phyloP scores from a whole-genome alignment of 306 rosid species.

The Cyclanthera cordifolia region DNA sequence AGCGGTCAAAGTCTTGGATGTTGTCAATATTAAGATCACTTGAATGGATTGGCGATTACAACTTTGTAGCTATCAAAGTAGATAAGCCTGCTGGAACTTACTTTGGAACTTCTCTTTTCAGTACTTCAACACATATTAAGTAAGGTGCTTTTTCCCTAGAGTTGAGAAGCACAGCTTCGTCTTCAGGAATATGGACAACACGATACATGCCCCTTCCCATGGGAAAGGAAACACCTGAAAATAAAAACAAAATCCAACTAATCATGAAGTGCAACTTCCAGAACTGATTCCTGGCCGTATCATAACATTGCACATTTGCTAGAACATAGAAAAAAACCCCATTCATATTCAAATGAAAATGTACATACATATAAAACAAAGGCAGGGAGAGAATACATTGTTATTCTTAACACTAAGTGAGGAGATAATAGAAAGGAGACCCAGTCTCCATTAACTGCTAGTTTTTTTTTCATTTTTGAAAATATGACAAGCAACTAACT shows the following conservation, averaged over 20 bases:
- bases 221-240: slow-evolving; percentile 81
- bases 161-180: slow-evolving; percentile 93
- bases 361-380: not conserved
- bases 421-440: not conserved
- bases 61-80: not conserved
- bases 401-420: not conserved
- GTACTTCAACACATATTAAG: slow-evolving; percentile 75
- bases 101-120: slow-evolving; percentile 84
- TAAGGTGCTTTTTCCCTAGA: slow-evolving; percentile 99
- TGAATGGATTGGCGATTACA: not conserved
- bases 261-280: slow-evolving; percentile 15
- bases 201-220: slow-evolving; percentile 94
- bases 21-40: not conserved
- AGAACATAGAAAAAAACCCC: not conserved
- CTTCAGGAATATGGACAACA: slow-evolving; percentile 89
- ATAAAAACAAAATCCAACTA: slow-evolving; percentile 12
- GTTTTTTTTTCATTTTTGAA: not conserved
- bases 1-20: slow-evolving; percentile 10
- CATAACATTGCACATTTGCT: not conserved
- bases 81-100: slow-evolving; percentile 20
- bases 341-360: slow-evolving; percentile 1
- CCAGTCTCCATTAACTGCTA: not conserved
- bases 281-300: slow-evolving; percentile 5
- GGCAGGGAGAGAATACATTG: not conserved
- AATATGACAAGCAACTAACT: not conserved